Evolutionary conservation across 2,329 filamentous ascomycete species (phyloP).

Genomic region (Blastomyces percursus): DNA sequence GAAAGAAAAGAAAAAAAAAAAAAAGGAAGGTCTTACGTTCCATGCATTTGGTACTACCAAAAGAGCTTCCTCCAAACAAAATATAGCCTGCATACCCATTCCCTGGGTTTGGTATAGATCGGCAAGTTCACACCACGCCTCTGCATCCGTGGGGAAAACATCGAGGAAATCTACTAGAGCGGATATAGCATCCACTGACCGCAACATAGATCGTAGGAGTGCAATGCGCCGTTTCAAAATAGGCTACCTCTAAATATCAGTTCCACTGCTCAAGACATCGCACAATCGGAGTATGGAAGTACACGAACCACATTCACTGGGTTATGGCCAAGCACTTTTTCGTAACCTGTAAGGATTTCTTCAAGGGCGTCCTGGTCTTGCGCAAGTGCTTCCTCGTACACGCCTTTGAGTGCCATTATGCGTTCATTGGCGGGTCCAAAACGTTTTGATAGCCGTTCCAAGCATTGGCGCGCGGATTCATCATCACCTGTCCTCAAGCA

Average conservation of each 20-base stretch:
- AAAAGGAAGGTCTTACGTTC: slow-evolving; percentile 55
- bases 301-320: slow-evolving; percentile 61
- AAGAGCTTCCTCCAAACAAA: slow-evolving; percentile 80
- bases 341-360: slow-evolving; percentile 63
- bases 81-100: slow-evolving; percentile 71
- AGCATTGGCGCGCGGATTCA: slow-evolving; percentile 59
- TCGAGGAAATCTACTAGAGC: slow-evolving; percentile 67
- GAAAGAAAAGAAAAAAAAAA: too few species aligned
- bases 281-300: not conserved
- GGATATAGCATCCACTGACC: slow-evolving; percentile 59
- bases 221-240: slow-evolving; percentile 77
- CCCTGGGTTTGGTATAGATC: slow-evolving; percentile 76
- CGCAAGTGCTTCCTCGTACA: slow-evolving; percentile 76
- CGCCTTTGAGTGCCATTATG: slow-evolving; percentile 68
- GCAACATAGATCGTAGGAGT: slow-evolving; percentile 63
- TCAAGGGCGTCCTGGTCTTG: slow-evolving; percentile 54
- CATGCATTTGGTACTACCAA: slow-evolving; percentile 82
- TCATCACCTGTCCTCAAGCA: slow-evolving; percentile 80
- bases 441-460: slow-evolving; percentile 63
- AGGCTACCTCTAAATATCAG: slow-evolving; percentile 42
- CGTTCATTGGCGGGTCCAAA: slow-evolving; percentile 80
- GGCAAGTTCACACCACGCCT: slow-evolving; percentile 85
- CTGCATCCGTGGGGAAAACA: slow-evolving; percentile 75
- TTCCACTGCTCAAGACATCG: not conserved
- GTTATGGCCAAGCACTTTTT: slow-evolving; percentile 60